Percentiles rank a stretch among this genome's conserved stretches.
Conservation (phyloP, 306 rosid genomes). For the Fragaria vesca region DNA sequence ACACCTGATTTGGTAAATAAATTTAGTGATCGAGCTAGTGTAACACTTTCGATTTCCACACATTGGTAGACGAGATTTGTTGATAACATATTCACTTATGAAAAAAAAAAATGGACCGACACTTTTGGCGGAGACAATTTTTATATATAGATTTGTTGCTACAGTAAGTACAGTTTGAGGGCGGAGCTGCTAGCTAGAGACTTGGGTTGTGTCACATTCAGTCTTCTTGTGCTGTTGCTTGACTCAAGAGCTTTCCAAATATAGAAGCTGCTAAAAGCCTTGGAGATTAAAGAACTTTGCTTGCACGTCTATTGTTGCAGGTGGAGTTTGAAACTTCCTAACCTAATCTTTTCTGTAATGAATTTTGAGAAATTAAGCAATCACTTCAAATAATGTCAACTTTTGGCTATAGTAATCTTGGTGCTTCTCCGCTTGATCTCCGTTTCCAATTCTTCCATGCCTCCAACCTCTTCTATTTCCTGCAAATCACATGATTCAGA, state of each 20-base stretch:
- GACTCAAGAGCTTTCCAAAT: background rate
- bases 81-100: background rate
- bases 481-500: conserved; percentile 26
- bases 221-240: background rate
- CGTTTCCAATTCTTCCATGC: conserved; percentile 60
- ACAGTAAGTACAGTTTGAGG: background rate
- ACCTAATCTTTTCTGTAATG: background rate
- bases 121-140: background rate
- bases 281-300: background rate
- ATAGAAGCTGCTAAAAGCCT: background rate
- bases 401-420: conserved; percentile 6
- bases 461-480: conserved; percentile 78
- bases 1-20: no score
- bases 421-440: conserved; percentile 47
- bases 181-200: background rate
- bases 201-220: background rate
- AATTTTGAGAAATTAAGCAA: background rate
- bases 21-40: background rate
- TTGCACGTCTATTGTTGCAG: background rate
- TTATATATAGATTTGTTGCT: background rate
- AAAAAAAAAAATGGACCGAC: background rate
- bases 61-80: background rate
- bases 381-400: background rate
- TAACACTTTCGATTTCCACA: background rate
- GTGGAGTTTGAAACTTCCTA: background rate